Evolutionary conservation across 495 filamentous ascomycete genomes (phyloP), one percentile per base, ranked within the genome.

Genomic region (Penicillium samsonianum): DNA sequence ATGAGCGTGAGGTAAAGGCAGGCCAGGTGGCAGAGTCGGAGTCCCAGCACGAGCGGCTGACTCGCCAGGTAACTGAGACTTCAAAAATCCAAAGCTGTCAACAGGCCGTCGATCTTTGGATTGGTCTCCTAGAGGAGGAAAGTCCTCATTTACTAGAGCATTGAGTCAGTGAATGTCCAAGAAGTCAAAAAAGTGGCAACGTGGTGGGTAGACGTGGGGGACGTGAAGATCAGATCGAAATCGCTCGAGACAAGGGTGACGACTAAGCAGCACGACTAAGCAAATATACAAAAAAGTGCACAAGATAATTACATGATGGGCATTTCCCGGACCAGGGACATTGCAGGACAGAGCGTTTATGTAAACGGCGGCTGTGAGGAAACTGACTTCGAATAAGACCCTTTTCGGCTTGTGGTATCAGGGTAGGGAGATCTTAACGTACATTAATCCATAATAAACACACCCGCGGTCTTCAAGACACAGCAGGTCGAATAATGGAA

Each of bases 391-490:
- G 73, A 67, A 73, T 80, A 78, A 71, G 67, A 67, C 71, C 77
- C 77, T 74, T 74, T 78, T 68, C 65, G 65, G 56, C 67, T 68
- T 67, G 67, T 67, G 65, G 71, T 76, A 73, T 73, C 73, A 79
- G 78, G 78, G 70, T 72, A 80, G 78, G 79, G 76, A 80, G 74
- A 72, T 77, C 64, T 69, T 90, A 91, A 90, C 88, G 85, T 92
- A 92, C 89, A 92, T 87, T 79, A 82, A 76, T 78, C 77, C 81
- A 78, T 73, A 81, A 80, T 85, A 82, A 82, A 83, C 82, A 83
- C 82, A 83, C 84, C 81, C 57, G 62, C 50, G 60, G 83, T 84
- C 81, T 80, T 70, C 67, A 73, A 72, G 66, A 68, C 67, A 70
- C 64, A 72, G 68, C 45, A 52, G 38, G 67, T 65, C 65, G 62